Evolutionary conservation across 2,329 filamentous ascomycete genomes (phyloP), one percentile per base, ranked within the genome.

Genomic region (Pseudogymnoascus sp.): DNA sequence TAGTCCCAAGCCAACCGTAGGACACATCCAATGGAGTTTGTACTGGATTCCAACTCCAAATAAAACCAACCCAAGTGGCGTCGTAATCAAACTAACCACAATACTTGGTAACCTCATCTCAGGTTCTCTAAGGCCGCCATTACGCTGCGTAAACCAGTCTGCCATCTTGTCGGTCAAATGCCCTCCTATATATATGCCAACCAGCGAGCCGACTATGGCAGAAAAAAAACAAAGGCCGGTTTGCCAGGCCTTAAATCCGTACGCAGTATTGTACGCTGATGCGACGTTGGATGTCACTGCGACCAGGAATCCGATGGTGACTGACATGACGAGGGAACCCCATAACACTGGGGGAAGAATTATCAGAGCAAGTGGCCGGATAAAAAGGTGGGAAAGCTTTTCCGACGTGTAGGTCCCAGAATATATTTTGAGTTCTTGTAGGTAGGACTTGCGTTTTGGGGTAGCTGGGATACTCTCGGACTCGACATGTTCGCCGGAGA

Each of bases 91-190:
- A 67, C 80, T 83, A 0, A 82, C 75, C 10, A 77, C 70, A 16
- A 86, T 77, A 4, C 80, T 79, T 1, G 82, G 82, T 4, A 86
- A 71, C n/a, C 83, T 76, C 82, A 86, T 85, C 69, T 85, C 82
- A 0, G 83, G 81, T 60, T 84, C 79, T n/a, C 83, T 76, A 18
- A 86, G 76, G 4, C 83, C 83, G 3, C 78, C 76, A 67, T 85
- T 86, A 29, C 76, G 75, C 62, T 72, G 74, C 0, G 83, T 85
- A 21, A 81, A 74, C 63, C 80, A 66, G 51, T 68, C 68, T 7
- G 66, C 67, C 7, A 65, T 62, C 26, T 26, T 62, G 23, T 69
- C 68, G 23, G 65, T 64, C 18, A 68, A 23, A 6, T 64, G 23
- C 11, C 67, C 67, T 26, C 67, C 67, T 29, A 29, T 36, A n/a